Evolutionary conservation across 306 rosid genomes (phyloP).

Genomic region (Malus sieversii): DNA sequence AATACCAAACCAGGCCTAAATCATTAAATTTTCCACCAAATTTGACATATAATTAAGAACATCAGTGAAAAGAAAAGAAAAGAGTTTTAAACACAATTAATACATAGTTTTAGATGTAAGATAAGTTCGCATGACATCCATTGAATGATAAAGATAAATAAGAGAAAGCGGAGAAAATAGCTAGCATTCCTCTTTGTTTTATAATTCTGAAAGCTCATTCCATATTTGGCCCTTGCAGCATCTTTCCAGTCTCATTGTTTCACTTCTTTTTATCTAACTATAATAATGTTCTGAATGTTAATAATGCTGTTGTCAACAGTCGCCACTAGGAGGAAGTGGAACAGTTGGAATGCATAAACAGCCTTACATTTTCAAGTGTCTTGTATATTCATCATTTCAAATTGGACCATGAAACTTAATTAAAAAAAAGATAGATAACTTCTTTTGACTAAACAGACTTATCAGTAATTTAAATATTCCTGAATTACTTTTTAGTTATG

Average conservation of each 20-base stretch:
- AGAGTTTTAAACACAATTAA: no score
- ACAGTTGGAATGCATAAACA: constrained; percentile 12
- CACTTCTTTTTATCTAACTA: background rate
- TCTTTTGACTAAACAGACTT: constrained; percentile 28
- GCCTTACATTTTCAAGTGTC: constrained; percentile 31
- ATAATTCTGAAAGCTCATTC: background rate
- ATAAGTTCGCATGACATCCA: no score
- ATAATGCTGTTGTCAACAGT: constrained; percentile 4
- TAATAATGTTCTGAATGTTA: background rate
- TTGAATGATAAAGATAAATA: no score
- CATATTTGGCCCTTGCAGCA: background rate
- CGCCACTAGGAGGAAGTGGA: constrained; percentile 19
- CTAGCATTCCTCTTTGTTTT: no score
- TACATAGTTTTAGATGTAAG: no score
- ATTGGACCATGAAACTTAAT: constrained; percentile 13
- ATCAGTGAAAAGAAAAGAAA: no score
- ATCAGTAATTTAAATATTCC: constrained; percentile 12
- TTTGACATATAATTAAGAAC: no score
- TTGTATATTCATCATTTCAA: constrained; percentile 25
- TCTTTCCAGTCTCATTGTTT: background rate
- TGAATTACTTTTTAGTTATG: background rate
- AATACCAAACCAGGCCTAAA: no score
- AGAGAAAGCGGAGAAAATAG: no score
- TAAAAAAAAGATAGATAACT: background rate
- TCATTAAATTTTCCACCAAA: no score